These are phyloP conservation scores for Trypanosoma vivax DNA, from an alignment of 208 protist genomes.

Conservation along the genomic window DNA sequence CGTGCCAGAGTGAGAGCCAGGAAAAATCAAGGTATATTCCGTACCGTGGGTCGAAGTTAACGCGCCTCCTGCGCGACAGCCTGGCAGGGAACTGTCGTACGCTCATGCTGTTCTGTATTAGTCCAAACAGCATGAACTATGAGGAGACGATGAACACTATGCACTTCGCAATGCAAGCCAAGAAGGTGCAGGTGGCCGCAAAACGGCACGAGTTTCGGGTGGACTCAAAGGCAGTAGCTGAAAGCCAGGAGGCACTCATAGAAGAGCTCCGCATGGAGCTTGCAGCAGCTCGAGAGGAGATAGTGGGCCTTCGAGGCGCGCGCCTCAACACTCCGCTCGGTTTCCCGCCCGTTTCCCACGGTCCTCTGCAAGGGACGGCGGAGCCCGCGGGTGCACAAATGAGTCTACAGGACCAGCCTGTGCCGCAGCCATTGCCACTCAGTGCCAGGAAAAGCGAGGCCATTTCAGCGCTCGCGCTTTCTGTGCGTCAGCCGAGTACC, in stretches of 20 bases:
- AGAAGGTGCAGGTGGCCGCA: slow-evolving; percentile 60
- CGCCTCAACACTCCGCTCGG: not conserved
- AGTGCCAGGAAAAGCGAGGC: not conserved
- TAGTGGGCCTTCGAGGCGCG: slow-evolving; percentile 16
- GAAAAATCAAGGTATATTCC: slow-evolving; percentile 47
- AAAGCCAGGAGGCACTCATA: slow-evolving; percentile 58
- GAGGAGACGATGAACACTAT: slow-evolving; percentile 83
- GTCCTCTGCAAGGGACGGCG: not conserved
- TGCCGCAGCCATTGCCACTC: not conserved
- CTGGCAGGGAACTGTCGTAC: slow-evolving; percentile 81
- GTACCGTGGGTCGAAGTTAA: slow-evolving; percentile 81
- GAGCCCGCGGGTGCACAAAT: no score
- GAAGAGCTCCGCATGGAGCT: slow-evolving; percentile 70
- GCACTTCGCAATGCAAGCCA: slow-evolving; percentile 81
- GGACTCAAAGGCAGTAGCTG: slow-evolving; percentile 49
- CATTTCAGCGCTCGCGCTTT: not conserved
- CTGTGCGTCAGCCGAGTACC: not conserved
- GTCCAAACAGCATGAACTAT: slow-evolving; percentile 43
- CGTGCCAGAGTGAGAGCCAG: slow-evolving; percentile 27
- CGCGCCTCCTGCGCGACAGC: slow-evolving; percentile 63
- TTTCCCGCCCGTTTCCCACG: not conserved
- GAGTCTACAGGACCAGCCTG: slow-evolving; percentile 16
- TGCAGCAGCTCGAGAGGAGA: slow-evolving; percentile 28
- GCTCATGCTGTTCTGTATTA: slow-evolving; percentile 74
- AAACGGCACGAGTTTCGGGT: slow-evolving; percentile 62